These are phyloP conservation scores for Dioscorea zingiberensis DNA, from an alignment of 106 monocot genomes.

Conservation along the genomic window DNA sequence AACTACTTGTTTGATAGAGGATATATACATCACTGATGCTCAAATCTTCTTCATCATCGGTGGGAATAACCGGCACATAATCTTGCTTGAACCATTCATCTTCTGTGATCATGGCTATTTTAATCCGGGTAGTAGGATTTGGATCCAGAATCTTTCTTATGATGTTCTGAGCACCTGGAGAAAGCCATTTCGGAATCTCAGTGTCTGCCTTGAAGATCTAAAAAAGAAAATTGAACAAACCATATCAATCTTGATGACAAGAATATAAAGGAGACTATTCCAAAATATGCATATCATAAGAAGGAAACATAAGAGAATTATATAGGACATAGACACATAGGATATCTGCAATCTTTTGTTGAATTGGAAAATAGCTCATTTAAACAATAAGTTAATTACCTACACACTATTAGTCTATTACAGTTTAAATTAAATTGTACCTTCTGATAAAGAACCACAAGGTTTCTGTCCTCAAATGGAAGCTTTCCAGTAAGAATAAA, in stretches of 20 bases:
- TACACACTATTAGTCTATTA: too few species aligned
- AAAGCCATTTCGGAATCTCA: slow-evolving; percentile 69
- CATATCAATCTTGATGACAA: too few species aligned
- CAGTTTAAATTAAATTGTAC: slow-evolving; percentile 24
- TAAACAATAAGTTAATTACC: too few species aligned
- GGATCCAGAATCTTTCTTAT: slow-evolving; percentile 85
- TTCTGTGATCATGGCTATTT: slow-evolving; percentile 60
- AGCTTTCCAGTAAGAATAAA: slow-evolving; percentile 74
- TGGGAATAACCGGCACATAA: slow-evolving; percentile 52
- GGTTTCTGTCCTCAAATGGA: slow-evolving; percentile 91
- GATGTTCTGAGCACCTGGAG: slow-evolving; percentile 54
- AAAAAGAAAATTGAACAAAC: neutral
- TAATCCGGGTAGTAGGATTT: slow-evolving; percentile 65
- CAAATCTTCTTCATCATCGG: slow-evolving; percentile 70
- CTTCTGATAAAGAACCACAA: slow-evolving; percentile 95
- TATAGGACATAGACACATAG: too few species aligned
- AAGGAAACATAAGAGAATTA: too few species aligned
- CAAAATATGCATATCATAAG: too few species aligned
- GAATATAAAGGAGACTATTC: too few species aligned
- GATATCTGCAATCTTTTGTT: too few species aligned
- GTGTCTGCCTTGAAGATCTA: slow-evolving; percentile 80
- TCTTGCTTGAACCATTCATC: slow-evolving; percentile 84
- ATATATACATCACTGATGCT: slow-evolving; percentile 5
- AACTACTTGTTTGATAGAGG: slow-evolving; percentile 46
- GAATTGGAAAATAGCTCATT: too few species aligned